A percentile compares a stretch with the other conserved stretches of the same genome.
These are phyloP conservation scores for Trebouxia sp. DNA, from an alignment of 139 green algal species.

Conservation along the genomic window DNA sequence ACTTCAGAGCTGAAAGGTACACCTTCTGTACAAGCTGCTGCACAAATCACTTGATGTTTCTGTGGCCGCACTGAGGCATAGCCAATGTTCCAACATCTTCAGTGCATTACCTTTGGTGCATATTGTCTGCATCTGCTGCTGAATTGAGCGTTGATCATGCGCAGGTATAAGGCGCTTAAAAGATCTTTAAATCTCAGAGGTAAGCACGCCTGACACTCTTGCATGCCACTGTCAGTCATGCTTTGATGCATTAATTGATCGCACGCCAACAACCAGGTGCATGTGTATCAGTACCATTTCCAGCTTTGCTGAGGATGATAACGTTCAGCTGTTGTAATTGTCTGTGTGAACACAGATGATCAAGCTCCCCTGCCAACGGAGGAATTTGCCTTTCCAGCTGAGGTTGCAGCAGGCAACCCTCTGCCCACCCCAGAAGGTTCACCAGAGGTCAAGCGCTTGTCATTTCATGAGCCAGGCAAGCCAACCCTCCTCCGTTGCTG, in stretches of 20 bases:
- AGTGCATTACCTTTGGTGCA: neutral
- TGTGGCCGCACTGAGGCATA: neutral
- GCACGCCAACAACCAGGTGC: too few species aligned
- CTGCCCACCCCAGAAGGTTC: neutral
- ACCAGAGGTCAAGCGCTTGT: neutral
- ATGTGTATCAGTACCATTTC: too few species aligned
- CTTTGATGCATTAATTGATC: neutral
- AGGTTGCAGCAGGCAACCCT: neutral
- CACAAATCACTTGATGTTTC: neutral
- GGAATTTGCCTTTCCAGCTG: neutral
- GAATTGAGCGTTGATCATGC: neutral
- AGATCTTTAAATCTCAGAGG: slow-evolving; percentile 24
- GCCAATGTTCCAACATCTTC: neutral
- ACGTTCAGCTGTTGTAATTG: too few species aligned
- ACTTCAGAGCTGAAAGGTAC: slow-evolving; percentile 11
- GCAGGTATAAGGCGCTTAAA: slow-evolving; percentile 32
- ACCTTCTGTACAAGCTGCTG: neutral
- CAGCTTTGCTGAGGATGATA: too few species aligned
- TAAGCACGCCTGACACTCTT: slow-evolving; percentile 11
- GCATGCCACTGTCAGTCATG: neutral
- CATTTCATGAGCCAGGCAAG: slow-evolving; percentile 15
- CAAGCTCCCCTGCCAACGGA: slow-evolving; percentile 1
- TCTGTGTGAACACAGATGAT: slow-evolving; percentile 16
- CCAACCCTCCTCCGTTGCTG: neutral
- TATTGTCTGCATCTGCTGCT: neutral